Evolutionary conservation across 164 flowering plant species (phyloP).

Genomic region (Magnolia sinica): DNA sequence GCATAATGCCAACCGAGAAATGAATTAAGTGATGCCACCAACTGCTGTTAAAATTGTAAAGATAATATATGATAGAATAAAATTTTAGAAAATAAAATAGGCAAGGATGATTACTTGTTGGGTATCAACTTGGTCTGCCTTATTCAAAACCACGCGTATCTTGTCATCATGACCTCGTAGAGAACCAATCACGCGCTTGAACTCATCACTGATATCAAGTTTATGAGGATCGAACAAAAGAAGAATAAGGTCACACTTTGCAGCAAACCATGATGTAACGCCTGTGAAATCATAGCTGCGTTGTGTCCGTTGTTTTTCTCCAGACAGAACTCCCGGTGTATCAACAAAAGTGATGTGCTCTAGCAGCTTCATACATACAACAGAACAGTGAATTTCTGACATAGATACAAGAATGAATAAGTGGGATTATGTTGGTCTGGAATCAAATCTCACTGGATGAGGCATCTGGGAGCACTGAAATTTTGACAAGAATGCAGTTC

Average conservation of each 20-base stretch:
- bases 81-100: not conserved
- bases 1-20: not conserved
- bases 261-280: constrained; percentile 98
- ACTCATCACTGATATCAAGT: constrained; percentile 94
- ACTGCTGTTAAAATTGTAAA: not conserved
- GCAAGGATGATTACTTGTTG: constrained; percentile 61
- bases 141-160: constrained; percentile 93
- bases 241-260: constrained; percentile 89
- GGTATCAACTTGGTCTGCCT: constrained; percentile 98
- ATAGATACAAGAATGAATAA: not conserved
- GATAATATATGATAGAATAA: not conserved
- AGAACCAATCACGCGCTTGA: constrained; percentile 91
- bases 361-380: constrained; percentile 48
- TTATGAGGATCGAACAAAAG: constrained; percentile 97
- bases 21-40: not conserved
- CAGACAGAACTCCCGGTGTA: constrained; percentile 96
- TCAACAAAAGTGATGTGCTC: constrained; percentile 97
- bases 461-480: constrained; percentile 99
- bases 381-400: not conserved
- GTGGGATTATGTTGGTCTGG: not conserved
- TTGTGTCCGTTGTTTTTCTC: constrained; percentile 96
- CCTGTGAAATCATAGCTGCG: constrained; percentile 97
- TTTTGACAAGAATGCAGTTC: constrained; percentile 91
- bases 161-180: constrained; percentile 96
- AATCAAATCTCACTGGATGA: constrained; percentile 65